Evolutionary conservation across 2,329 filamentous ascomycete species (phyloP).

Genomic region (Colletotrichum lentis): DNA sequence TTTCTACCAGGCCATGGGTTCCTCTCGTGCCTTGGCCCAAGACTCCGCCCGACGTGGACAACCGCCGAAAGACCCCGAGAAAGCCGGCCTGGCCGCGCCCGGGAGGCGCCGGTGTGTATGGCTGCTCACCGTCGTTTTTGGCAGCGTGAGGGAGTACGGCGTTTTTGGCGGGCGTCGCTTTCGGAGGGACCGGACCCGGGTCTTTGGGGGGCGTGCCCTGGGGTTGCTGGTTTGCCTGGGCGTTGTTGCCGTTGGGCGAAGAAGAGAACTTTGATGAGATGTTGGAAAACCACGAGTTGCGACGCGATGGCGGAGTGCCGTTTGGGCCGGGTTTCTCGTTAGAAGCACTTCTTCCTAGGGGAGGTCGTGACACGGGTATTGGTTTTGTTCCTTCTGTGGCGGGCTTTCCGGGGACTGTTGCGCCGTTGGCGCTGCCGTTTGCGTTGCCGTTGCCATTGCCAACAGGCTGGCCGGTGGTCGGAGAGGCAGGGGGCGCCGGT

Average conservation of each 20-base stretch:
- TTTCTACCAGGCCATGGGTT: constrained; percentile 76
- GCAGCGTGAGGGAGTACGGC: constrained; percentile 66
- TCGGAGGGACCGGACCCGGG: constrained; percentile 48
- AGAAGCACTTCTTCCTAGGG: constrained; percentile 46
- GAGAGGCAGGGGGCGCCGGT: constrained; percentile 22
- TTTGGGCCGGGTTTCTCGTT: constrained; percentile 44
- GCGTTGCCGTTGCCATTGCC: constrained; percentile 14
- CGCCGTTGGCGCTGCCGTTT: constrained; percentile 31
- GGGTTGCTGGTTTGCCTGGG: constrained; percentile 47
- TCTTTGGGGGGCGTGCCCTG: constrained; percentile 49
- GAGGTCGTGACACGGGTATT: constrained; percentile 44
- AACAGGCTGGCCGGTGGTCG: constrained; percentile 21
- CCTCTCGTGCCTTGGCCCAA: constrained; percentile 58
- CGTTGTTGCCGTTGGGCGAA: constrained; percentile 50
- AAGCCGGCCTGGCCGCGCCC: constrained; percentile 75
- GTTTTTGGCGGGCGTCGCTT: constrained; percentile 61
- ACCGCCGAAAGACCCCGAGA: constrained; percentile 80
- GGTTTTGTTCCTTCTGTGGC: constrained; percentile 40
- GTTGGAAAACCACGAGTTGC: constrained; percentile 92
- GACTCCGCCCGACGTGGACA: constrained; percentile 73
- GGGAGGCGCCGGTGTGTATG: constrained; percentile 79
- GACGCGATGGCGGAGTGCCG: constrained; percentile 56
- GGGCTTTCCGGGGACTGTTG: constrained; percentile 22
- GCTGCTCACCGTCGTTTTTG: constrained; percentile 66
- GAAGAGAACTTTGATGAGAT: constrained; percentile 92